Evolutionary conservation across 192 early-diverging fungal species (phyloP).

Genomic region (Chytriomyces sp.): DNA sequence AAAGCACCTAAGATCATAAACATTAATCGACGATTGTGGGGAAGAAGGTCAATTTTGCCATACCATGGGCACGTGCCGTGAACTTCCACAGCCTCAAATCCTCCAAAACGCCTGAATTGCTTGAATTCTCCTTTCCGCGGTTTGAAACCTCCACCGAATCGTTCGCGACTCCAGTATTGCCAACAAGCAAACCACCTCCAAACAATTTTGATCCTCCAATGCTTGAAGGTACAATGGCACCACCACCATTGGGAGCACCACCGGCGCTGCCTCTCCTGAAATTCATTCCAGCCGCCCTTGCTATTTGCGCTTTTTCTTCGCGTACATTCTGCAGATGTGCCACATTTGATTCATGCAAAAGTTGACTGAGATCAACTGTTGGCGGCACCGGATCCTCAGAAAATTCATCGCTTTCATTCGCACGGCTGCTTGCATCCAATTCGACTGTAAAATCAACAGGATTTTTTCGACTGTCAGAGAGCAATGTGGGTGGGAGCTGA

Average conservation of each 20-base stretch:
- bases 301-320: not conserved
- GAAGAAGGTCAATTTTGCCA: not conserved
- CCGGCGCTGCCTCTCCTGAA: not conserved
- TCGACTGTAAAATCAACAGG: too few relatives aligned
- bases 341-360: not conserved
- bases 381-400: too few relatives aligned
- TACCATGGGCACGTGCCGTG: not conserved
- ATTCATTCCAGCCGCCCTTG: not conserved
- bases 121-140: not conserved
- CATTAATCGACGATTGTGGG: too few relatives aligned
- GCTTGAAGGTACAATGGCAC: not conserved
- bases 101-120: not conserved
- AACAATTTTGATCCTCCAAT: too few relatives aligned
- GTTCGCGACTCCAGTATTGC: not conserved
- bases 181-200: not conserved
- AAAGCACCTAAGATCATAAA: too few relatives aligned
- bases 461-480: too few relatives aligned
- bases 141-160: not conserved
- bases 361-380: too few relatives aligned
- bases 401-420: too few relatives aligned
- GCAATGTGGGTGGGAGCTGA: too few relatives aligned
- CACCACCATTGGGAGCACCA: not conserved
- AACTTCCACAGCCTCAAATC: not conserved
- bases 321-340: not conserved
- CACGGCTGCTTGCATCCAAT: too few relatives aligned